A percentile compares a stretch with the other conserved stretches of the same genome.
phyloP scores from a whole-genome alignment of 306 rosid species.

The Cucurbita maxima region DNA sequence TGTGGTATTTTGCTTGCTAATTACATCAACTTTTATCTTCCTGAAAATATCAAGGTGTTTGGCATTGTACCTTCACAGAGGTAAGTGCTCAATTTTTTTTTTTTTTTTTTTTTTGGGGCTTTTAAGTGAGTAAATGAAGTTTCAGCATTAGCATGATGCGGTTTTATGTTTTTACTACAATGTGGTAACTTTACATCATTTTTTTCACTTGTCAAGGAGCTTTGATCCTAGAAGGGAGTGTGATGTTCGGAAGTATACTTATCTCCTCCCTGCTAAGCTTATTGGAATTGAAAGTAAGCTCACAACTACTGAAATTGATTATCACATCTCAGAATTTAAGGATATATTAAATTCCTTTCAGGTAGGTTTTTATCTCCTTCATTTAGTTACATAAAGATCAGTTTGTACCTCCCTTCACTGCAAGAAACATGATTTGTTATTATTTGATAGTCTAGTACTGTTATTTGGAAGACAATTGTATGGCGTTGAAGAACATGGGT shows the following conservation, averaged over 20 bases:
- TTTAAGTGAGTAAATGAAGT: not conserved
- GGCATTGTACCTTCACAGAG: conserved; percentile 67
- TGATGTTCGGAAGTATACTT: conserved; percentile 58
- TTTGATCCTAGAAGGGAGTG: conserved; percentile 89
- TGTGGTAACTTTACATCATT: not conserved
- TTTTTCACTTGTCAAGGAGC: conserved; percentile 32
- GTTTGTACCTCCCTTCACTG: not conserved
- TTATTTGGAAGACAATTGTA: not conserved
- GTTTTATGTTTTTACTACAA: not conserved
- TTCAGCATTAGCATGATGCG: not conserved
- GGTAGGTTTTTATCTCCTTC: conserved; percentile 23
- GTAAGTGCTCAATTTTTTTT: conserved; percentile 27
- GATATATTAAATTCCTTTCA: conserved; percentile 53
- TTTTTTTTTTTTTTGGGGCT: not conserved
- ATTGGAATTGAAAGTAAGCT: conserved; percentile 55
- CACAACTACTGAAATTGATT: conserved; percentile 35
- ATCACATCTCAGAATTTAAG: conserved; percentile 67
- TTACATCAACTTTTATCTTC: conserved; percentile 56
- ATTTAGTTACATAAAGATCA: not conserved
- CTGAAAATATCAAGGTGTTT: conserved; percentile 48
- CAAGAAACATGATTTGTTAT: not conserved
- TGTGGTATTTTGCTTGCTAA: conserved; percentile 50
- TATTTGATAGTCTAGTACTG: not conserved
- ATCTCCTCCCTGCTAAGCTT: conserved; percentile 67
- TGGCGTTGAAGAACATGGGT: not conserved